Base-by-base conservation (phyloP, 495 filamentous ascomycete species). In the Tirmania nivea region DNA sequence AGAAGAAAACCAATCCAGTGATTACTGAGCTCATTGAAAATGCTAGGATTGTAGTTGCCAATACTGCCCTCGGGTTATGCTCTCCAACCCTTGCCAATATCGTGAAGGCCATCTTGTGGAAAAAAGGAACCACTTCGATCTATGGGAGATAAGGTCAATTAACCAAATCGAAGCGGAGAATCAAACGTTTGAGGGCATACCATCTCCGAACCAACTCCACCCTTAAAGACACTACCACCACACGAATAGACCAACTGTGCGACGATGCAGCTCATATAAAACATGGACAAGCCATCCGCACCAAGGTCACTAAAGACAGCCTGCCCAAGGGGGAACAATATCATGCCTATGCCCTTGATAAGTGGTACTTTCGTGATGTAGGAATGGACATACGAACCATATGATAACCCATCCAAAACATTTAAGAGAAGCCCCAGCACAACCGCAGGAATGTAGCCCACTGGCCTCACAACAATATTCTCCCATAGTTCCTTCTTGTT, bases 101-200 rank as follows among this genome's bases (percentile, higher is more conserved):
- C 10, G 81, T 86, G 62, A 82, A 81, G 1, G 89, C 86, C 89
- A 95, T 96, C 60, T 85, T 88, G 64, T 95, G 89, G 63, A 94
- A 94, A 68, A 94, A 96, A 3, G 89, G 89, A 8, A 96, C 87
- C 8, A 96, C 86, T 69, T 96, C 89, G 55, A 96, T 96, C 78
- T 80, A 59, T 7, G 8, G 0, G 2, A 14, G 5, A 45, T 16
- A 48, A 19, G 3, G 14, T 66, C 36, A 68, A 57, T 49, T 16
- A 20, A 51, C n/a, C 25, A 39, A n/a, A 19, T 4, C 11, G 31
- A 7, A 16, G 12, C 12, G 0, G 51, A 42, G 9, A 14, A 51
- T 19, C 14, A 19, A n/a, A 50, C 16, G 11, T 16, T 34, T 12
- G 34, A 47, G 35, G 55, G 49, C 69, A 60, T 63, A 85, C 81